A percentile compares a stretch with the other conserved stretches of the same genome.
Evolutionary conservation across 352 stramenopile genomes (phyloP).

Genomic region (Bremia lactucae): DNA sequence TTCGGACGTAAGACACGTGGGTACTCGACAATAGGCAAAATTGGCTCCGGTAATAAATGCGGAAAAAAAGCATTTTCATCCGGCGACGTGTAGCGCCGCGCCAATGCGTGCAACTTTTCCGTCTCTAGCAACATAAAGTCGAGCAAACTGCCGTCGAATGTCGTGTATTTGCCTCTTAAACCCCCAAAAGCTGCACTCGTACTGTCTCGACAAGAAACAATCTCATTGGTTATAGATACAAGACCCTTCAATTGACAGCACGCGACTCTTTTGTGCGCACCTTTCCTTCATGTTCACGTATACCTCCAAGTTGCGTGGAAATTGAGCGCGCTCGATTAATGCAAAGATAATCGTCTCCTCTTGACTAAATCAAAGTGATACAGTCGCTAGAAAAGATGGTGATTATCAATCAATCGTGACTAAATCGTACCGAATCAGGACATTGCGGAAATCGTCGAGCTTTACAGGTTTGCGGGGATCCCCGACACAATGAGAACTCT

Average conservation of each 20-base stretch:
- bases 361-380: no score
- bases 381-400: no score
- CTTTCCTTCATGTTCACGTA: conserved; percentile 87
- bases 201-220: conserved; percentile 22
- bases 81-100: conserved; percentile 95
- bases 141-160: conserved; percentile 75
- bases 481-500: conserved; percentile 48
- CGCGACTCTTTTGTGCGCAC: conserved; percentile 18
- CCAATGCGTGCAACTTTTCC: conserved; percentile 89
- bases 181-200: conserved; percentile 62
- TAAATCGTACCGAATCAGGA: conserved; percentile 71
- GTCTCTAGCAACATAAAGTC: conserved; percentile 98
- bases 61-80: conserved; percentile 98
- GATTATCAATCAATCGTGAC: no score
- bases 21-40: conserved; percentile 89
- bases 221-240: no score
- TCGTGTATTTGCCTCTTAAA: conserved; percentile 79
- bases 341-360: conserved; percentile 99
- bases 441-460: conserved; percentile 82
- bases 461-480: conserved; percentile 64
- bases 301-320: conserved; percentile 89
- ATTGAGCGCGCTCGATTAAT: conserved; percentile 97
- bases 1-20: conserved; percentile 89
- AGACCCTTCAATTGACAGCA: no score
- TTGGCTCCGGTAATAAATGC: conserved; percentile 82